Evolutionary conservation across 2,329 filamentous ascomycete species (phyloP).

Genomic region (Diaporthe citriasiana): DNA sequence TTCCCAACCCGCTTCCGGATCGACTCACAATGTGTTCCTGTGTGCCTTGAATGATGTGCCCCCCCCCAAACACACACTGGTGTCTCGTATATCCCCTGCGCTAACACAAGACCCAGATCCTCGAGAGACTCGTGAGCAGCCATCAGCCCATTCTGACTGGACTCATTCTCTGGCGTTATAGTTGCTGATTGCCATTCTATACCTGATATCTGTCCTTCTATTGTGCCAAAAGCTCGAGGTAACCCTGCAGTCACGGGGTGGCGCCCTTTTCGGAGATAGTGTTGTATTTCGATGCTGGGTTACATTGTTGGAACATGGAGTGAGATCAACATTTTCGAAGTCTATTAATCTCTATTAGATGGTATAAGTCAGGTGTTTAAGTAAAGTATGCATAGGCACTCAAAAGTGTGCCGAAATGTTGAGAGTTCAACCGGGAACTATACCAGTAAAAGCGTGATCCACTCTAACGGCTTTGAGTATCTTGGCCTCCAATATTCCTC

Average conservation of each 20-base stretch:
- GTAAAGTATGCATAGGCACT: not conserved
- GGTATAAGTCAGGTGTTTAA: not conserved
- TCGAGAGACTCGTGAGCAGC: not conserved
- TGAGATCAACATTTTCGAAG: not conserved
- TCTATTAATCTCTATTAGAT: too few relatives aligned
- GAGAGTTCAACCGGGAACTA: not conserved
- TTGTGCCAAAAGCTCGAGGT: not conserved
- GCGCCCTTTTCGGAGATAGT: not conserved
- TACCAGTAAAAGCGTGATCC: not conserved
- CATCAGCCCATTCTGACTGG: not conserved
- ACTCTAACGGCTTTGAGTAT: not conserved
- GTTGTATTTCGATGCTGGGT: constrained; percentile 6
- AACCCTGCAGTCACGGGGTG: not conserved
- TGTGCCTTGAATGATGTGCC: not conserved
- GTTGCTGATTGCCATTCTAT: not conserved
- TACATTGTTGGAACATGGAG: constrained; percentile 1
- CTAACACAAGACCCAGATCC: not conserved
- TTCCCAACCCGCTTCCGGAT: not conserved
- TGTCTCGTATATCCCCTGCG: not conserved
- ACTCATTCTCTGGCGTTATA: not conserved
- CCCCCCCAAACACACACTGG: too few relatives aligned
- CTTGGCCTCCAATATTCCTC: not conserved
- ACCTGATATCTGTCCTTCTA: not conserved
- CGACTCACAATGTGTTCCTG: not conserved
- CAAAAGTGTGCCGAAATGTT: not conserved